Base-by-base conservation (phyloP, 495 filamentous ascomycete species). In the Trichoderma virens region DNA sequence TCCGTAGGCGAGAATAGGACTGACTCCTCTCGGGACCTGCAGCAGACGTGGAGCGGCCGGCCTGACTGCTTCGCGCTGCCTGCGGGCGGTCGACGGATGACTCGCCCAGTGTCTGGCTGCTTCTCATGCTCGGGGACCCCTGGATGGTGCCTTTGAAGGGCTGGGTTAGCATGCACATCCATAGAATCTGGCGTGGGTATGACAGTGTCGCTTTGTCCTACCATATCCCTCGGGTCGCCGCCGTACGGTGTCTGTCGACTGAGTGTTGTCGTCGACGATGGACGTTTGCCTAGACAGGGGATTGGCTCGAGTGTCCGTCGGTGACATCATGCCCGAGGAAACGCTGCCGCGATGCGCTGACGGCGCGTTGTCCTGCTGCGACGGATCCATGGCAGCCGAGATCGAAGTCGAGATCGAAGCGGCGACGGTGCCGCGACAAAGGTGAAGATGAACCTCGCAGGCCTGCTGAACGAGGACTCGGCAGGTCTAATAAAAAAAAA, bases 1-100 rank as follows among this genome's bases (percentile, higher is more conserved):
- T 92, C 70, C 85, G 87, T n/a, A 85, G 79, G 65, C 81, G 84
- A 5, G 34, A 5, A 31, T 62, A 62, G 35, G 76, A 68, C 66
- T 80, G 80, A 60, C 80, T 75, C 61, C 86, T 78, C 51, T 84
- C 83, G n/a, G 83, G 51, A 3, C 51, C 51, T 27, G 51, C 51
- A 3, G 51, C 51, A 28, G 51, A 56, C 27, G 51, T 56, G 25
- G 51, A 56, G 25, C 63, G 41, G 65, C 65, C 60, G 35, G 41
- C 51, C 13, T 64, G 66, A 32, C 30, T 60, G 30, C 68, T 63
- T 66, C 74, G 70, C 28, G 71, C 67, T 74, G 74, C 18, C 78
- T 75, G 62, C 71, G 59, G 16, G 69, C 45, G 45, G 23, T 51
- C 65, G 18, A 68, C 60, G 35, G 73, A 68, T n/a, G 66, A 68